phyloP scores from a whole-genome alignment of 306 rosid species.

The Rosa persica region DNA sequence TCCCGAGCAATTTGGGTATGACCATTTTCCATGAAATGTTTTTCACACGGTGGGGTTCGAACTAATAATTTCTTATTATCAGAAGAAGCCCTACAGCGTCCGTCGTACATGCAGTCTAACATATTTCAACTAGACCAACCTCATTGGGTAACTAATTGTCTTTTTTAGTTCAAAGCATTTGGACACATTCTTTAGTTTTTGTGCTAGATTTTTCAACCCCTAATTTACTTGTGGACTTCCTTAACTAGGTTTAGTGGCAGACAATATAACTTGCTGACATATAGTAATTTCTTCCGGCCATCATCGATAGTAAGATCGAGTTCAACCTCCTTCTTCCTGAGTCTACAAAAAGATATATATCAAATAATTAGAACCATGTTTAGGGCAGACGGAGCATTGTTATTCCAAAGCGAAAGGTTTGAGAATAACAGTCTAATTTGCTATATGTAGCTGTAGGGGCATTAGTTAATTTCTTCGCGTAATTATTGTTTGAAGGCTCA shows the following conservation, averaged over 20 bases:
- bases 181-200: not conserved
- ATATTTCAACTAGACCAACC: too few relatives aligned
- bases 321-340: not conserved
- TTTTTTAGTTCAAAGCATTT: not conserved
- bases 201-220: not conserved
- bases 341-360: not conserved
- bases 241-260: too few relatives aligned
- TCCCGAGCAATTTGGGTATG: too few relatives aligned
- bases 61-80: too few relatives aligned
- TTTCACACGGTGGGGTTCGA: too few relatives aligned
- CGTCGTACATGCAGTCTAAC: too few relatives aligned
- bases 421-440: not conserved
- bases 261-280: too few relatives aligned
- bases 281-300: too few relatives aligned
- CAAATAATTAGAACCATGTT: not conserved
- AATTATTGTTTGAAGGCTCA: not conserved
- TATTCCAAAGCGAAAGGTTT: not conserved
- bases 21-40: too few relatives aligned
- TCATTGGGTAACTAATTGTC: too few relatives aligned
- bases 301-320: not conserved
- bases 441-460: too few relatives aligned
- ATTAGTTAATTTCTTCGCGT: not conserved
- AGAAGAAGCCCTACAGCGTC: too few relatives aligned
- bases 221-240: not conserved
- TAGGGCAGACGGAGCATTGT: not conserved